phyloP scores from a whole-genome alignment of 1,284 basidiomycete species.

The Cerioporus squamosus region DNA sequence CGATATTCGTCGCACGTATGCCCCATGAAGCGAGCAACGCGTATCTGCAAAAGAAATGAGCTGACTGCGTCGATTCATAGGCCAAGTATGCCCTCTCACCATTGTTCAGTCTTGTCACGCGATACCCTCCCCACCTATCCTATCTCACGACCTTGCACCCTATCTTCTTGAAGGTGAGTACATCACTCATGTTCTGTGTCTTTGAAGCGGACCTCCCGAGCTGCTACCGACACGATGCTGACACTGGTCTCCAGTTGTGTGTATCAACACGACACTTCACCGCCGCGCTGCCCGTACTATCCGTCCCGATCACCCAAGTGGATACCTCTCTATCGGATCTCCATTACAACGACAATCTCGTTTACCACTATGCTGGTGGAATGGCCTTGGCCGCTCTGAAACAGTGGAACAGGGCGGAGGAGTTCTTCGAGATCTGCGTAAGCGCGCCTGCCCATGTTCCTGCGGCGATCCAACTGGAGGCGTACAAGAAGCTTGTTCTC shows the following conservation, averaged over 20 bases:
- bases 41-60: background rate
- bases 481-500: constrained; percentile 80
- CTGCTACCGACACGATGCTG: background rate
- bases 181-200: background rate
- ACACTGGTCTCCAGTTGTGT: constrained; percentile 28
- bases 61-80: constrained; percentile 15
- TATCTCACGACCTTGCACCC: constrained; percentile 74
- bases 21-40: background rate
- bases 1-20: background rate
- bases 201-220: background rate
- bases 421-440: constrained; percentile 78
- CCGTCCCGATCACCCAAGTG: constrained; percentile 61
- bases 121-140: constrained; percentile 59
- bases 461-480: constrained; percentile 80
- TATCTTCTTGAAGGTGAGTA: constrained; percentile 47
- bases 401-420: constrained; percentile 67
- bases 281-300: constrained; percentile 60
- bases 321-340: constrained; percentile 59
- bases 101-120: constrained; percentile 58
- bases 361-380: constrained; percentile 80
- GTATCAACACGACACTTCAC: constrained; percentile 55
- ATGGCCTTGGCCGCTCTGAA: constrained; percentile 64
- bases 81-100: constrained; percentile 56
- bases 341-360: constrained; percentile 73
- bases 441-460: constrained; percentile 69